These are phyloP conservation scores for Heterobasidion occidentale DNA, from an alignment of 1,284 basidiomycete species.

Conservation along the genomic window DNA sequence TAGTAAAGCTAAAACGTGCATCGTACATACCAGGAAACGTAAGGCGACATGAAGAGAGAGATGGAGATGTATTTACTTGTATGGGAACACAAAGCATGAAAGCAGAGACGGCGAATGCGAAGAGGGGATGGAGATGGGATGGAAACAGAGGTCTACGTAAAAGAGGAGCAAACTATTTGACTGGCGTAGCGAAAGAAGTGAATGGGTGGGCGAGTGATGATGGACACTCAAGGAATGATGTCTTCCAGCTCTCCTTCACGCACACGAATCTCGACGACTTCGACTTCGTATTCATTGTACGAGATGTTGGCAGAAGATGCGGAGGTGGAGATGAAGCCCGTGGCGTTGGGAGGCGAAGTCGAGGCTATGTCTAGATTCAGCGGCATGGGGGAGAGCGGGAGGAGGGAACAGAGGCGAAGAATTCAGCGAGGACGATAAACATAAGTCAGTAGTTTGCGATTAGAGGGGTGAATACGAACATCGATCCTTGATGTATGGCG, in stretches of 20 bases:
- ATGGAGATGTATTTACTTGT: background rate
- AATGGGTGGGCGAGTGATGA: no score
- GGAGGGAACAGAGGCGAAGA: background rate
- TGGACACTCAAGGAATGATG: constrained; percentile 51
- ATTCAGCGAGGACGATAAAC: no score
- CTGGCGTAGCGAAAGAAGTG: no score
- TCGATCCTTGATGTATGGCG: constrained; percentile 80
- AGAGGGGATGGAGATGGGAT: no score
- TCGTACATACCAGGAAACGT: no score
- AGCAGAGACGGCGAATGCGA: no score
- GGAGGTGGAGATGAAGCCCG: constrained; percentile 58
- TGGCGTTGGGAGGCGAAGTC: constrained; percentile 66
- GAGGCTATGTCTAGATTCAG: constrained; percentile 59
- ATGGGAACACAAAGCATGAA: background rate
- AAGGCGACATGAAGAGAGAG: no score
- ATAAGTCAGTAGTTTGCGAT: background rate
- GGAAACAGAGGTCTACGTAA: no score
- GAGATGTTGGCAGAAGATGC: constrained; percentile 59
- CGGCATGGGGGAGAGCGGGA: background rate
- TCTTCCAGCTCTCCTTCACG: constrained; percentile 66
- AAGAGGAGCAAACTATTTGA: no score
- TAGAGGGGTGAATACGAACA: constrained; percentile 42
- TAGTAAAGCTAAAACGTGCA: no score
- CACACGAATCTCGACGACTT: constrained; percentile 79
- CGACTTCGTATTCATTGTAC: constrained; percentile 65